Percentiles rank a stretch among this genome's conserved stretches.
Evolutionary conservation across 208 protist species (phyloP).

Genomic region (Trypanosoma boissoni): DNA sequence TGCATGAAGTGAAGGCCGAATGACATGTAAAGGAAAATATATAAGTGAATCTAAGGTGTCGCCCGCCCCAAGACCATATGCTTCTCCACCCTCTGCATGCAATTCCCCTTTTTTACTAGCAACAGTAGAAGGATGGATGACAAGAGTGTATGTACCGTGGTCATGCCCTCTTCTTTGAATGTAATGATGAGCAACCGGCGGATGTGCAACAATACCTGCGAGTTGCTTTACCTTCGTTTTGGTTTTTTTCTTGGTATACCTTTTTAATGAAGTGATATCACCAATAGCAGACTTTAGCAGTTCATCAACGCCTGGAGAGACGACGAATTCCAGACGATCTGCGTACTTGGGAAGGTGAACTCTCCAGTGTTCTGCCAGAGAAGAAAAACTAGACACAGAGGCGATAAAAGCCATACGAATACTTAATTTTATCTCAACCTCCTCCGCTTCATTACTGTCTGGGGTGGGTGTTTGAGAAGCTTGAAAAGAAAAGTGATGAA

Average conservation of each 20-base stretch:
- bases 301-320: slow-evolving; percentile 1
- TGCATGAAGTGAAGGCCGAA: slow-evolving; percentile 56
- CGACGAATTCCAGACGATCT: slow-evolving; percentile 16
- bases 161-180: slow-evolving; percentile 23
- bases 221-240: neutral
- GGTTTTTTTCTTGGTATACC: neutral
- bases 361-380: slow-evolving; percentile 25
- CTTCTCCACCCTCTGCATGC: neutral
- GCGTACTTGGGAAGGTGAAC: slow-evolving; percentile 12
- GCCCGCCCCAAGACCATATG: slow-evolving; percentile 28
- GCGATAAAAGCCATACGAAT: slow-evolving; percentile 64
- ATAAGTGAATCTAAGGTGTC: slow-evolving; percentile 56
- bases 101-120: neutral
- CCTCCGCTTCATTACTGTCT: neutral
- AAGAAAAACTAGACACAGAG: slow-evolving; percentile 20
- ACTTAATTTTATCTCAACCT: slow-evolving; percentile 36
- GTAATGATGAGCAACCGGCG: slow-evolving; percentile 21
- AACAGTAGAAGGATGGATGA: slow-evolving; percentile 9
- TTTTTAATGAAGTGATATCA: too few relatives aligned
- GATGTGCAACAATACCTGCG: neutral
- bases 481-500: slow-evolving; percentile 64
- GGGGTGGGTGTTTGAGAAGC: slow-evolving; percentile 23
- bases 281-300: slow-evolving; percentile 7
- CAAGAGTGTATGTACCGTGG: slow-evolving; percentile 21
- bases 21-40: slow-evolving; percentile 68